Base-by-base conservation (phyloP, 371 early-diverging fungal species). In the Mortierella sp. region DNA sequence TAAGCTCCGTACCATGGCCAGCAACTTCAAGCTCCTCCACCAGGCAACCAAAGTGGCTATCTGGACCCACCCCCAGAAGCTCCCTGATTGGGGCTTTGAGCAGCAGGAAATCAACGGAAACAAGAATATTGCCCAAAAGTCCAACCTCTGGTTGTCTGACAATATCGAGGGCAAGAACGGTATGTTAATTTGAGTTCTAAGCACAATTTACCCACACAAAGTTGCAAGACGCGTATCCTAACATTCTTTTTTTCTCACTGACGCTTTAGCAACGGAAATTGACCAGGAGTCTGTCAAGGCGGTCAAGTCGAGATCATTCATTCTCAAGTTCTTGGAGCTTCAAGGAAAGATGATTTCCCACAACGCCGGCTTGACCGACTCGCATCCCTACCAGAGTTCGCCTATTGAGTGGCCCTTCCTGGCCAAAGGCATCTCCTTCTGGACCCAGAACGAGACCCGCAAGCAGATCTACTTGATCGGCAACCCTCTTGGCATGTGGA, bases 51-150 rank as follows among this genome's bases (percentile, higher is more conserved):
- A 91, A 75, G 97, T 94, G 69, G 96, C 94, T 37, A 82, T 97
- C 77, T 95, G 95, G 91, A 95, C 96, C 2, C 96, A 95, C 75
- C 72, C 82, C 11, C 89, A 93, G 61, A 90, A 90, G 75, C 90
- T 98, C 51, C 99, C 99, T 1, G 96, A 95, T 0, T 99, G 99
- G 99, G 99, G 96, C 5, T 94, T 95, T 83, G 91, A 89, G 10
- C 98, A 98, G 87, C 94, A 97, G 72, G 99, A 99, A 86, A 93
- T 99, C 74, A 97, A 98, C 86, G 99, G 99, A 31, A 97, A 97
- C 88, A 97, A 98, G 89, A 96, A 96, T 43, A 82, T 92, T n/a
- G 75, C 88, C 2, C 96, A 95, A 11, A 90, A 91, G 50, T 85
- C 91, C 67, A 97, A 95, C 77, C 82, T 91, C 59, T 99, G 99